Base-by-base conservation (phyloP, 2,329 filamentous ascomycete species). In the Microcyclospora pomicola region DNA sequence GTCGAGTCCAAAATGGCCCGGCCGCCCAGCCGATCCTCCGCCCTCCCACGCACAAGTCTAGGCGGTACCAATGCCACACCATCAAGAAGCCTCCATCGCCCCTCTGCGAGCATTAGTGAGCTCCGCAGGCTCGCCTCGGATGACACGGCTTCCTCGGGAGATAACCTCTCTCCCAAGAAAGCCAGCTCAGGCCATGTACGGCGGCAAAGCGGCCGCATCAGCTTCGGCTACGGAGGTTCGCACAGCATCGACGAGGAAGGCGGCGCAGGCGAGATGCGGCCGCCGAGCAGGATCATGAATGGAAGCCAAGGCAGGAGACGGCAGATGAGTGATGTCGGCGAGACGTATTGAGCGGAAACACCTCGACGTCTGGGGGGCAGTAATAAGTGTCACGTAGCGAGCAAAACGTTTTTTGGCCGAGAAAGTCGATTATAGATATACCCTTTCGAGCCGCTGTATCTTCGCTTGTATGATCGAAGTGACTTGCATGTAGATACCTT, bases 1-100 rank as follows among this genome's bases (percentile, higher is more conserved):
- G 67, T 35, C 64, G 64, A 43, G 60, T 63, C 15, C 59, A 44
- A 48, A 27, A 38, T 69, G 52, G 58, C 65, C 46, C 59, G 30
- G 14, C 30, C 30, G 6, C 30, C 30, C 6, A n/a, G 12, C 12
- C 19, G 19, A 24, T 31, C 30, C 6, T n/a, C 12, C 14, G 30
- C 5, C 14, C 12, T 31, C 12, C 79, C 82, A 13, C 71, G 80
- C 35, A 84, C 79, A 35, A 85, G 81, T 11, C 66, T 87, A 46
- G 74, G 75, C 40, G 73, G 79, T 38, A 76, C 73, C 44, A 31
- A n/a, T 62, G 58, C 19, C 52, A 51, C 33, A 52, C 49, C 27
- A 31, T 43, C 47, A 13, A 40, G 43, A 15, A 43, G 45, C 27
- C 45, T 42, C 9, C 53, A 54, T 24, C 42, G 51, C 9, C 38